Evolutionary conservation across 805 yeast genomes (phyloP), one percentile per base, ranked within the genome.

Genomic region (Cyberlindnera sargentensis): DNA sequence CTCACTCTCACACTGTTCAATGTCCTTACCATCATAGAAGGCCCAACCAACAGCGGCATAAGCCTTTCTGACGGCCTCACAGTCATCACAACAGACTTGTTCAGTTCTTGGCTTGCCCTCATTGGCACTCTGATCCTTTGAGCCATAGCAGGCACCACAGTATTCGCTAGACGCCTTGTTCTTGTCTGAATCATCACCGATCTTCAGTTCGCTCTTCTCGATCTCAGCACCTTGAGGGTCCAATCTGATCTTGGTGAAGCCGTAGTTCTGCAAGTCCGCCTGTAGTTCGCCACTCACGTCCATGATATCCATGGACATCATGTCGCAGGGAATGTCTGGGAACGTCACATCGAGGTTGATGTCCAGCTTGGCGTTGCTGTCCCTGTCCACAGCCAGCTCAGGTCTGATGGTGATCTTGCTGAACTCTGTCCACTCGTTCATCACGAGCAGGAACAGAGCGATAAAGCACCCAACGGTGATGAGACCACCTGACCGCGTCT

Each of bases 101-200:
- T 76, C 71, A 20, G 67, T 61, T 11, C 43, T 44, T 4, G 68
- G 63, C 28, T 60, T 48, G 4, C 63, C 61, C 2, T 62, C 68
- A 50, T 76, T 77, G 20, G 63, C 66, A 0, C 64, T 50, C 61
- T 84, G 91, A 50, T 80, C 78, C 39, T 70, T 61, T 2, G 95
- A 83, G 1, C 96, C 96, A 60, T 87, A 90, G 67, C 99, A 91
- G 1, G 95, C 73, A 5, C 97, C 98, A 71, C 96, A 89, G 57
- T 79, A 76, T 31, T 71, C 71, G 4, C 62, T 64, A 31, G 71
- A 71, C 7, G 42, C 43, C 2, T 53, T 48, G 68, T 24, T 42
- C 23, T 5, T 51, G 48, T 7, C 42, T 23, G 56, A 61, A 23
- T 62, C 68, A 8, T 58, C 61, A 51, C 78, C 76, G 6, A 72